Conservation (phyloP, 2,329 filamentous ascomycete species). For the Sordariomycetes sp. region DNA sequence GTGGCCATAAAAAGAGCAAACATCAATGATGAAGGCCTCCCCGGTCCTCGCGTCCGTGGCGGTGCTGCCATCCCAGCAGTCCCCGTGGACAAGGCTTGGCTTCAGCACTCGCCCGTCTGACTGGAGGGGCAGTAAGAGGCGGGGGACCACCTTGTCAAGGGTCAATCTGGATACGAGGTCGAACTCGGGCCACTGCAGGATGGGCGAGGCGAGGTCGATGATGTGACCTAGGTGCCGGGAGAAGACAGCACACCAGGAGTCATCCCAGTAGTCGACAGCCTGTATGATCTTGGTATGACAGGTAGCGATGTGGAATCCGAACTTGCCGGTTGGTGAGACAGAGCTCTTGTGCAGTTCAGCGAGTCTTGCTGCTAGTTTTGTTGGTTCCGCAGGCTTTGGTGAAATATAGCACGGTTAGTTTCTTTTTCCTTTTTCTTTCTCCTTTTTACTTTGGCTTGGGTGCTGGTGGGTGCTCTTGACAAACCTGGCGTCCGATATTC, state of each 20-base stretch:
- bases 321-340: conserved; percentile 15
- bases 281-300: conserved; percentile 1
- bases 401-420: conserved; percentile 1
- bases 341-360: conserved; percentile 2
- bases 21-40: conserved; percentile 18
- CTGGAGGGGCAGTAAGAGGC: conserved; percentile 17
- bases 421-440: no score
- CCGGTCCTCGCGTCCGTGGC: conserved; percentile 15
- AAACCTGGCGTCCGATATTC: background rate
- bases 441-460: no score
- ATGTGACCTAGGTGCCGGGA: background rate
- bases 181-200: conserved; percentile 8
- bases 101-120: conserved; percentile 15
- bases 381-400: background rate
- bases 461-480: background rate
- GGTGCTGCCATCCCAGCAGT: conserved; percentile 20
- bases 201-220: background rate
- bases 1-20: conserved; percentile 17
- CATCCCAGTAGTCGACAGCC: background rate
- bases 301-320: conserved; percentile 16
- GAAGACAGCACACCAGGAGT: background rate
- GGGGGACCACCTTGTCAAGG: conserved; percentile 15
- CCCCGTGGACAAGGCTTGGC: conserved; percentile 19
- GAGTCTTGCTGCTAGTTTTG: background rate
- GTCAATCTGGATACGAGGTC: conserved; percentile 9